phyloP scores from a whole-genome alignment of 164 flowering plant species.

The Litsea cubeba region DNA sequence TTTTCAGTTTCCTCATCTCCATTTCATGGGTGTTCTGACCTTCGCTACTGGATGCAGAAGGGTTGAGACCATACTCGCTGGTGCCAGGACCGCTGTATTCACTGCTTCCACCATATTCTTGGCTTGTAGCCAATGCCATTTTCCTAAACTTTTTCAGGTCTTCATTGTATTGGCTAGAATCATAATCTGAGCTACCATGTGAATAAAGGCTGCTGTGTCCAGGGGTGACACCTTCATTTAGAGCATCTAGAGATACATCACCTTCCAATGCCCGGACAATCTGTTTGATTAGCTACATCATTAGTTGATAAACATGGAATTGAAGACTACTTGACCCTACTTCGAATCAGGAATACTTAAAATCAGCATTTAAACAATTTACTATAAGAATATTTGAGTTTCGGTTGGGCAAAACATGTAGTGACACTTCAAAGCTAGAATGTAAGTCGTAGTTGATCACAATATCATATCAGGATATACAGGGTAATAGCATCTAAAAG shows the following conservation, averaged over 20 bases:
- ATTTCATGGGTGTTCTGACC: slow-evolving; percentile 56
- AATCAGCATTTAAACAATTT: too few species aligned
- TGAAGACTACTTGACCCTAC: too few species aligned
- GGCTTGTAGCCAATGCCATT: slow-evolving; percentile 60
- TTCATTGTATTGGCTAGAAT: slow-evolving; percentile 63
- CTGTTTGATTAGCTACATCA: slow-evolving; percentile 33
- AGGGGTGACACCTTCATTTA: slow-evolving; percentile 68
- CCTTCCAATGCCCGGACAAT: slow-evolving; percentile 92
- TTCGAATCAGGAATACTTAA: too few species aligned
- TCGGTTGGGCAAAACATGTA: too few species aligned
- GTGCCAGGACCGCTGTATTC: slow-evolving; percentile 60
- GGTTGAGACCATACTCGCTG: slow-evolving; percentile 64
- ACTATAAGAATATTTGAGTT: too few species aligned
- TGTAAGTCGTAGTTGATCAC: too few species aligned
- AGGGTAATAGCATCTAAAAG: too few species aligned
- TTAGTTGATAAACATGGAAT: neutral
- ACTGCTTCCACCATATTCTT: slow-evolving; percentile 55
- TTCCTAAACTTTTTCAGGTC: slow-evolving; percentile 78
- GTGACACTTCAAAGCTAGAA: too few species aligned
- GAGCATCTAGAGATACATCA: slow-evolving; percentile 56
- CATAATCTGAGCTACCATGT: slow-evolving; percentile 31
- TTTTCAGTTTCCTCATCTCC: slow-evolving; percentile 53
- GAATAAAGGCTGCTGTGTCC: slow-evolving; percentile 69
- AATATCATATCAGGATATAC: too few species aligned
- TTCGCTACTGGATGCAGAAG: slow-evolving; percentile 79